Evolutionary conservation across 371 early-diverging fungal species (phyloP), one percentile per base, ranked within the genome.

Genomic region (Zopfochytrium polystomum): DNA sequence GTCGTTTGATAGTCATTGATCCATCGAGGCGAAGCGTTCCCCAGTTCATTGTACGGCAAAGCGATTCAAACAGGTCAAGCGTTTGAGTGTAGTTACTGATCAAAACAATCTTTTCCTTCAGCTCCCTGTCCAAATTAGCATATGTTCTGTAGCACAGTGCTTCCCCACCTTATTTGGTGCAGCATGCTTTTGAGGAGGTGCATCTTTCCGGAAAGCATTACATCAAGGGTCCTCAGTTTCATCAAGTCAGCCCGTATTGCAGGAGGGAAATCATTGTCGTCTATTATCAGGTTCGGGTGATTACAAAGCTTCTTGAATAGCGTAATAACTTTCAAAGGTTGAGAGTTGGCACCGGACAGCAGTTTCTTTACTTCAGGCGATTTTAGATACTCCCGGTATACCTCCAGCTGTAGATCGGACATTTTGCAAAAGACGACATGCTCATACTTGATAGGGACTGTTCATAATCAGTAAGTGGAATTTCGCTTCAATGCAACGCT

Each of bases 51-150:
- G 83, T 81, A 0, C 84, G 75, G 61, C 96, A 95, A 55, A 90
- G 81, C 13, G 80, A 75, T 61, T 96, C 96, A 71, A 98, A 92
- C 55, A 96, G 72, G 65, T 98, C 95, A 56, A 98, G 75, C 4
- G 99, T 98, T 73, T 98, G 96, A 0, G 98, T 97, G 71, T 96
- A 97, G 63, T 97, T 97, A 52, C 91, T 90, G 51, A 97, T 96
- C 30, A 97, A 78, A 1, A 97, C 98, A 67, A 97, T 93, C 73
- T 97, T 97, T 67, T 95, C 96, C 32, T 79, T 77, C 25, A 85
- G 84, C 27, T 83, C 79, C 58, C 87, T 87, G 22, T 23, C 62
- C 38, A 26, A 53, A 43, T 27, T 7, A 52, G 18, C 30, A 57
- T n/a, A n/a, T n/a, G n/a, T n/a, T n/a, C n/a, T n/a, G n/a, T n/a